These are phyloP conservation scores for Berberis vulgaris DNA, from an alignment of 164 flowering plant genomes.

Conservation along the genomic window DNA sequence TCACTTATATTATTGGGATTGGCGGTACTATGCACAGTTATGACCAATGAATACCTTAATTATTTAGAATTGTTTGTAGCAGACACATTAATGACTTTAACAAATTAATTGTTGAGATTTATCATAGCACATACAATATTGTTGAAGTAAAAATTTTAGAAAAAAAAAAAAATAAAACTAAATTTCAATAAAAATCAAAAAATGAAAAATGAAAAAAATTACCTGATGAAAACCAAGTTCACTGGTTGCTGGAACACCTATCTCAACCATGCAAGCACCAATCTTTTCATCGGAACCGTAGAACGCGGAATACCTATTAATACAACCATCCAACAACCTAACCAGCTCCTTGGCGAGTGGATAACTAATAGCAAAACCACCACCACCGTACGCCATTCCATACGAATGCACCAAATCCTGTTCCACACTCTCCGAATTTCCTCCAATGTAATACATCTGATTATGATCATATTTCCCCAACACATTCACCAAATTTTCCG, in stretches of 20 bases:
- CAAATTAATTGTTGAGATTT: no score
- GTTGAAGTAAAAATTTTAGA: background rate
- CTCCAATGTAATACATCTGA: constrained; percentile 69
- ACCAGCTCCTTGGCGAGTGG: constrained; percentile 44
- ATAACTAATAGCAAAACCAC: constrained; percentile 78
- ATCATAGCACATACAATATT: no score
- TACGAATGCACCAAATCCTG: constrained; percentile 59
- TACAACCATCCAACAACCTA: constrained; percentile 46
- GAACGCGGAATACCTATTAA: constrained; percentile 41
- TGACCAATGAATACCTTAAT: no score
- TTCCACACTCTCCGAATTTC: constrained; percentile 78
- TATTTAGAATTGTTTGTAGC: no score
- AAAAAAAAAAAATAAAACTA: background rate
- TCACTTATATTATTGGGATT: no score
- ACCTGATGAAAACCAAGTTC: constrained; percentile 90
- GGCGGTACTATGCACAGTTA: no score
- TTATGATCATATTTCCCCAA: constrained; percentile 56
- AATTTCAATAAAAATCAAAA: no score
- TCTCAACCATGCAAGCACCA: constrained; percentile 50
- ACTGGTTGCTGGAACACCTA: constrained; percentile 57
- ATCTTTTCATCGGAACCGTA: constrained; percentile 79
- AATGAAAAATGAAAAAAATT: background rate
- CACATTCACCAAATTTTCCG: constrained; percentile 56
- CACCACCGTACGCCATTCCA: constrained; percentile 86
- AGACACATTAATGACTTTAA: no score